Evolutionary conservation across 352 stramenopile genomes (phyloP), one percentile per base, ranked within the genome.

Genomic region (Globisporangium cylindrosporum): DNA sequence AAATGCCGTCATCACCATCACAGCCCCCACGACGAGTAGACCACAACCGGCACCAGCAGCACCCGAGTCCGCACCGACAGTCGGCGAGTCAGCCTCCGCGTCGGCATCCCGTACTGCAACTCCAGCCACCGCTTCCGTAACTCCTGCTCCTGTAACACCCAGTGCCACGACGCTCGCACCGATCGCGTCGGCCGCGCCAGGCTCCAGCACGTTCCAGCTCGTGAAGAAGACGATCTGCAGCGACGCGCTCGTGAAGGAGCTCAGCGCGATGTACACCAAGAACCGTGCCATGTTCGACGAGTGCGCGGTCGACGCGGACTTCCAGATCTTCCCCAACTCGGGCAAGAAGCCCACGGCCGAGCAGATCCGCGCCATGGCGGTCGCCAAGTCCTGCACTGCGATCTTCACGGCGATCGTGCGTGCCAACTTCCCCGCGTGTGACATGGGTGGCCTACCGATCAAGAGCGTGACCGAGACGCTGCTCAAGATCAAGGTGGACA

Each of bases 321-420:
- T 88, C 73, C 79, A 86, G 64, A 86, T 91, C 60, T 91, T 87
- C 67, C 82, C 82, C 20, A 86, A 79, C 70, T 66, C 68, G 43
- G 82, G 80, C 18, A 63, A 73, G 27, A 72, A 79, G 9, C 77
- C 82, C n/a, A 87, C 70, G 1, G 63, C 76, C 55, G 24, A 59
- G 36, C 77, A 91, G 62, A 77, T 88, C 65, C 68, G 78, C 25
- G 68, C 63, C 22, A 87, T 91, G 79, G 73, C 71, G 0, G 68
- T 72, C 29, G 76, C 80, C 4, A 64, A 77, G 7, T 75, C 78
- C 1, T 91, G 82, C 59, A 65, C 73, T n/a, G 77, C 79, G 20
- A 72, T 91, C 20, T 89, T 89, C 62, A 81, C 79, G 0, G 73
- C 75, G 14, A 79, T 85, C 29, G 69, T 87, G 49, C 61, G 82